Base-by-base conservation (phyloP, 805 yeast genomes). In the Nakazawaea sp. region DNA sequence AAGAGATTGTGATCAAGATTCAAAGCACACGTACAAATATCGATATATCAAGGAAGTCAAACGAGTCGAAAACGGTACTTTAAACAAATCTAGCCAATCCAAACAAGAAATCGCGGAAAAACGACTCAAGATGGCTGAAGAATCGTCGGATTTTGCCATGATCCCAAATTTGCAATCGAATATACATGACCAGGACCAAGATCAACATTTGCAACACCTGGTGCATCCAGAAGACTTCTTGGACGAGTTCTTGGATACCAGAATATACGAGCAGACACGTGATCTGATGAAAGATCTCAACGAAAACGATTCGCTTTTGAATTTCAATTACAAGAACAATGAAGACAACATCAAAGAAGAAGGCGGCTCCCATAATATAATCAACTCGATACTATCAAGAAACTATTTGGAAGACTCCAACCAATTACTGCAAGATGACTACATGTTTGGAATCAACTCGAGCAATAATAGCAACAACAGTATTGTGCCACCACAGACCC, bases 221-320 rank as follows among this genome's bases (percentile, higher is more conserved):
- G 10, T 21, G 24, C 23, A 26, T 13, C 17, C 33, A 26, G 68
- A 64, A 17, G 81, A 76, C 43, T 62, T 76, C 25, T 50, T 77
- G 31, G 79, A 73, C 46, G 82, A 77, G 48, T 72, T 73, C 38
- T 56, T 73, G 36, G 78, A 73, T 48, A 68, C 71, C 44, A 55
- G 77, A 38, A 68, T 72, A 8, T 72, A 68, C 42, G 75, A 70
- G 27, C 51, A 41, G 29, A 45, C 18, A 44, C 48, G 15, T 48
- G 45, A 32, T 11, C 18, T 32, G 33, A 13, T 37, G 19, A 21
- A 32, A 34, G 38, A 47, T 53, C 7, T 53, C 55, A 5, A 47
- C 41, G 12, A 20, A 36, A 26, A n/a, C n/a, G 27, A 27, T 8
- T 24, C 8, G 7, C 25, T 17, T 25, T 3, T 26, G 6, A 17